Base-by-base conservation (phyloP, 75 land plant genomes). In the Picea glauca region DNA sequence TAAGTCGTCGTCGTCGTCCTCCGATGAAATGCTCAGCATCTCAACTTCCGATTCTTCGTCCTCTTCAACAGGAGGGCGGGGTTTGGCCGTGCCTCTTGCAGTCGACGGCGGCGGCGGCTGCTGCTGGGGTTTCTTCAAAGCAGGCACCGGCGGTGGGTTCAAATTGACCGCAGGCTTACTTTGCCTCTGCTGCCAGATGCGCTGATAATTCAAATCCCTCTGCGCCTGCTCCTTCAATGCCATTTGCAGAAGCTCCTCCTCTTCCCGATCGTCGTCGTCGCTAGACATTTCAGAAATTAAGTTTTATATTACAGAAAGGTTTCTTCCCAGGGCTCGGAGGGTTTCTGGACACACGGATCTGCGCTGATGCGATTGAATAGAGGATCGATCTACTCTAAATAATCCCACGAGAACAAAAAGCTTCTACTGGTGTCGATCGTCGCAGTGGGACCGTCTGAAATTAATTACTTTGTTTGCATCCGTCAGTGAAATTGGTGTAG, bases 11-110 rank as follows among this genome's bases (percentile, higher is more conserved):
- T 92, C 95, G 76, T 96, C 99, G 23, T 96, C 99, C 43, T 95
- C 99, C 15, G 98, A 94, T 17, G 99, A 96, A 59, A 96, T 94
- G 75, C 99, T 96, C 61, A 96, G 87, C 80, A 96, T 58, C 83
- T 96, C 99, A 21, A 93, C 96, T 65, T 96, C 99, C 9, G 99
- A 96, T 70, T 94, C 96, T 5, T 96, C 99, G 18, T 96, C 99
- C 9, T 93, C 96, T 18, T 89, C 95, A 17, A 73, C 78, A 66
- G 82, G 77, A 15, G 76, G 57, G 20, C 72, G 77, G 18, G 54
- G 57, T 38, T 68, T 43, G 40, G 57, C 62, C 58, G 50, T 40
- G 23, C 26, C 75, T 58, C 5, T 65, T 46, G 57, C 20, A 2
- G 23, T 18, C 1, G n/a, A 33, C 18, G 43, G 76, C 50, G 63